Conservation (phyloP, 305 asterid species). For the Fraxinus platypoda region DNA sequence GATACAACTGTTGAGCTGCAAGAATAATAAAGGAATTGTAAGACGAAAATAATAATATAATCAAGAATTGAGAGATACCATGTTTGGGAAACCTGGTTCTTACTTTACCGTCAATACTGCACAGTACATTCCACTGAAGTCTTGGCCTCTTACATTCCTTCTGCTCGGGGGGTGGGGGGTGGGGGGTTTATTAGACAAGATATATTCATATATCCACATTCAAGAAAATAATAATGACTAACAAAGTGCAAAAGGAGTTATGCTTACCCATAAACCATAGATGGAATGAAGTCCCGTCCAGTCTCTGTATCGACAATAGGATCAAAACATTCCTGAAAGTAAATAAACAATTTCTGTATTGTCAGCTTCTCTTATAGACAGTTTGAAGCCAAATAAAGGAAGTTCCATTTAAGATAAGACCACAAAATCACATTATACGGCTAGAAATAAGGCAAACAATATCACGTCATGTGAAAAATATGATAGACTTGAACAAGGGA, state of each 20-base stretch:
- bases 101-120: conserved; percentile 57
- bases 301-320: conserved; percentile 93
- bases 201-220: neutral
- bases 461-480: neutral
- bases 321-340: conserved; percentile 75
- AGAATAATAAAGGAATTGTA: neutral
- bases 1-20: conserved; percentile 59
- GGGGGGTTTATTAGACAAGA: neutral
- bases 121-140: conserved; percentile 63
- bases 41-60: neutral
- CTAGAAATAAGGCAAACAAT: neutral
- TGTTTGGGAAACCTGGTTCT: neutral
- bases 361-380: neutral
- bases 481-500: neutral
- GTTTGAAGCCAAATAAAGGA: neutral
- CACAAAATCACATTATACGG: neutral
- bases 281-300: conserved; percentile 93
- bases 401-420: neutral
- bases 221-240: neutral
- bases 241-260: neutral
- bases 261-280: conserved; percentile 93
- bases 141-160: conserved; percentile 58
- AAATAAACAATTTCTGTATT: conserved; percentile 19
- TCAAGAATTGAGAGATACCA: neutral
- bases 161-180: conserved; percentile 23